Conservation (phyloP, 176 grass and related monocot genomes). For the Echinochloa phyllopogon region DNA sequence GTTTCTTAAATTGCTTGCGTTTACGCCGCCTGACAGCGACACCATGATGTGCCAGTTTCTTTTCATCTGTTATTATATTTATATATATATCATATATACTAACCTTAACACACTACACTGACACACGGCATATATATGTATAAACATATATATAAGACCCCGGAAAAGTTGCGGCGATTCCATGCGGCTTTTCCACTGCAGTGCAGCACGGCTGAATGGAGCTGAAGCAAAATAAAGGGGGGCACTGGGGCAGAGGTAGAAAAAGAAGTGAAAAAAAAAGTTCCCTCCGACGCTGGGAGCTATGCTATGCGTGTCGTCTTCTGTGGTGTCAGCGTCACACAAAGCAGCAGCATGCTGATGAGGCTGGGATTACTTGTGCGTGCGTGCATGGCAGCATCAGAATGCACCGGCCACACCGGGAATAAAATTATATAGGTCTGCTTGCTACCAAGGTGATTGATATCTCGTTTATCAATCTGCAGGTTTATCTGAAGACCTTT, state of each 20-base stretch:
- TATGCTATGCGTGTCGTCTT: slow-evolving; percentile 36
- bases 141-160: neutral
- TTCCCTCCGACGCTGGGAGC: slow-evolving; percentile 36
- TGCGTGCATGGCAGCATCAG: slow-evolving; percentile 45
- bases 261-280: neutral
- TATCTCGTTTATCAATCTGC: neutral
- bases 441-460: neutral
- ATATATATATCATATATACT: neutral
- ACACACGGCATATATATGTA: slow-evolving; percentile 16
- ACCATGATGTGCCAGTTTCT: slow-evolving; percentile 55
- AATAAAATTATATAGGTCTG: neutral
- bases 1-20: slow-evolving; percentile 52
- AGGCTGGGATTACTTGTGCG: slow-evolving; percentile 41
- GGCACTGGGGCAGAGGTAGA: neutral
- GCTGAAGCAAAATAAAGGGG: slow-evolving; percentile 13
- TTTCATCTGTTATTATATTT: slow-evolving; percentile 33
- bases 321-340: slow-evolving; percentile 49
- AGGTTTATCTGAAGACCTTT: neutral
- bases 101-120: neutral
- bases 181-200: slow-evolving; percentile 47
- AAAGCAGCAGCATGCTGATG: slow-evolving; percentile 39
- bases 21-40: slow-evolving; percentile 55
- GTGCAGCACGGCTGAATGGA: slow-evolving; percentile 9
- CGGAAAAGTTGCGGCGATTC: slow-evolving; percentile 41
- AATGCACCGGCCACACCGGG: slow-evolving; percentile 24